phyloP scores from a whole-genome alignment of 2,329 filamentous ascomycete genomes.

The Colletotrichum caudatum region DNA sequence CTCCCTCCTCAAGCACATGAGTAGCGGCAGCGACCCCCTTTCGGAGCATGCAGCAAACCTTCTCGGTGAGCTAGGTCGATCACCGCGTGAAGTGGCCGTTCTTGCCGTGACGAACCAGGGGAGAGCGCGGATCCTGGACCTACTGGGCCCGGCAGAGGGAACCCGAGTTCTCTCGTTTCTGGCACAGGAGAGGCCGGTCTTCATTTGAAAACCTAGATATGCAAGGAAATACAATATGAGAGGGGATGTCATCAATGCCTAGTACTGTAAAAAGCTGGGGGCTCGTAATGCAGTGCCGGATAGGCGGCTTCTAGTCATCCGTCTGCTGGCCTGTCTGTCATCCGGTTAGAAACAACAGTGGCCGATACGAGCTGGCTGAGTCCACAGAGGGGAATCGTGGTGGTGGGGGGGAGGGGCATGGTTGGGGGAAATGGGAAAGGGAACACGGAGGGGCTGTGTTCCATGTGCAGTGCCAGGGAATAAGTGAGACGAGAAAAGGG shows the following conservation, averaged over 20 bases:
- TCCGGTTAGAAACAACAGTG: background rate
- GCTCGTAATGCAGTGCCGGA: slow-evolving; percentile 10
- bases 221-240: background rate
- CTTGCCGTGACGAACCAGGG: slow-evolving; percentile 42
- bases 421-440: slow-evolving; percentile 6
- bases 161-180: slow-evolving; percentile 49
- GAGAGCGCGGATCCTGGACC: slow-evolving; percentile 44
- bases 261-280: background rate
- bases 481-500: slow-evolving; percentile 32
- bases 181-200: slow-evolving; percentile 37
- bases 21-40: slow-evolving; percentile 43
- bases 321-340: background rate
- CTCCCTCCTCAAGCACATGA: slow-evolving; percentile 41
- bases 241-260: background rate
- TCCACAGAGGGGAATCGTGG: slow-evolving; percentile 12
- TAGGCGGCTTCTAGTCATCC: slow-evolving; percentile 19
- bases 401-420: background rate
- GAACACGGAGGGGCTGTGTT: slow-evolving; percentile 29
- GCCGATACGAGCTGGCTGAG: background rate
- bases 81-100: slow-evolving; percentile 47
- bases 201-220: background rate
- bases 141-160: slow-evolving; percentile 49
- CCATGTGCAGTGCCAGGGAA: slow-evolving; percentile 19
- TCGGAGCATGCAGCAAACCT: slow-evolving; percentile 46
- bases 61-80: slow-evolving; percentile 47